These are phyloP conservation scores for Thozetella sp. DNA, from an alignment of 495 filamentous ascomycete species.

Conservation along the genomic window DNA sequence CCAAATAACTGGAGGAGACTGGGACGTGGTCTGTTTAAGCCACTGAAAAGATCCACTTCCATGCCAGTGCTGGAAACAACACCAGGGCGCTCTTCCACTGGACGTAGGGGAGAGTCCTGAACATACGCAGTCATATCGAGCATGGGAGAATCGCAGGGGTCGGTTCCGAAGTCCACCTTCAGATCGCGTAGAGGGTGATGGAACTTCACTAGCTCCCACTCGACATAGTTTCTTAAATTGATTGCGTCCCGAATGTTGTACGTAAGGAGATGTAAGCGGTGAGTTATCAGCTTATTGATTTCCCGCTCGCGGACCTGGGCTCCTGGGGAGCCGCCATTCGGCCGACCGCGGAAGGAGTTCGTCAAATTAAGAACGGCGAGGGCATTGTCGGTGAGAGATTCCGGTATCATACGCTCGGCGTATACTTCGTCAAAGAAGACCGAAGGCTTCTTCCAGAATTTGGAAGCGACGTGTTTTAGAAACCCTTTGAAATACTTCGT, in stretches of 20 bases:
- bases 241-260: background rate
- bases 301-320: too few relatives aligned
- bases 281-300: background rate
- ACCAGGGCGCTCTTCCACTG: background rate
- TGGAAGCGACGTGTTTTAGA: background rate
- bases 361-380: too few relatives aligned
- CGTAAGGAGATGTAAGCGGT: background rate
- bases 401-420: too few relatives aligned
- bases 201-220: background rate
- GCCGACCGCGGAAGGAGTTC: too few relatives aligned
- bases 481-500: background rate
- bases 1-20: conserved; percentile 1
- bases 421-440: background rate
- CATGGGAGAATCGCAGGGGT: background rate
- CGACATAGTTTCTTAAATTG: background rate
- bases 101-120: background rate
- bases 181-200: too few relatives aligned
- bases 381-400: too few relatives aligned
- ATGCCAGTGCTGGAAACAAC: background rate
- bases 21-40: background rate
- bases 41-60: background rate
- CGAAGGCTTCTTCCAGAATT: background rate
- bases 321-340: too few relatives aligned
- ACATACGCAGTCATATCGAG: background rate
- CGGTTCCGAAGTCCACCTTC: too few relatives aligned